These are phyloP conservation scores for Colletotrichum agaves DNA, from an alignment of 2,329 filamentous ascomycete genomes.

Conservation along the genomic window DNA sequence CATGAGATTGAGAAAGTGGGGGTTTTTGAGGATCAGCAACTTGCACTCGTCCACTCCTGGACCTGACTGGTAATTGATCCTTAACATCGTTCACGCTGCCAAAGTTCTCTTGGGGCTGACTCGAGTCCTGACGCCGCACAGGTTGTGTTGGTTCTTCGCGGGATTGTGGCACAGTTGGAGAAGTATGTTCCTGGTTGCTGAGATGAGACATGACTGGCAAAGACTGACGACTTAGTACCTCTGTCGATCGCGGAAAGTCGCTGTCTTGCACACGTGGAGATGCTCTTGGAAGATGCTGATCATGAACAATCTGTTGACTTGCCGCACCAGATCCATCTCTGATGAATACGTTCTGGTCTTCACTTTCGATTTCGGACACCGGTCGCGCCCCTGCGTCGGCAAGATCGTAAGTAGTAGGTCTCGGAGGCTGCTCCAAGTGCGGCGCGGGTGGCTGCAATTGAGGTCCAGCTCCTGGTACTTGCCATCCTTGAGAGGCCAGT, in stretches of 20 bases:
- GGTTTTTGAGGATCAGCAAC: background rate
- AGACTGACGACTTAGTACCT: background rate
- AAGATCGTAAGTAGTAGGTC: background rate
- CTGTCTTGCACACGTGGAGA: background rate
- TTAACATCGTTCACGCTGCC: background rate
- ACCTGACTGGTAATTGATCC: background rate
- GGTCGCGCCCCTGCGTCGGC: background rate
- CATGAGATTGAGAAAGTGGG: slow-evolving; percentile 2
- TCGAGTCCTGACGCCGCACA: background rate
- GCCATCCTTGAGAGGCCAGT: background rate
- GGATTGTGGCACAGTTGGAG: background rate
- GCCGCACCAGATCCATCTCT: too few relatives aligned
- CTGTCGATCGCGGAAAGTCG: background rate
- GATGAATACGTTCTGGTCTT: background rate
- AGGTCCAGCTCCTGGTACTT: background rate
- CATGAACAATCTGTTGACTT: background rate
- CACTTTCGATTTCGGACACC: background rate
- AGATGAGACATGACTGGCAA: background rate
- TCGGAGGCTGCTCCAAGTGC: background rate
- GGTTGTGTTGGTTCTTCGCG: background rate
- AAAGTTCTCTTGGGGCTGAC: background rate
- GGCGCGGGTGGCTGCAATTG: background rate
- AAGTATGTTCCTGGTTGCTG: background rate
- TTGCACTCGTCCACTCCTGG: background rate
- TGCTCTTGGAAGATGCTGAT: background rate